phyloP scores from a whole-genome alignment of 1,139 yeast genomes.

The Sugiyamaella paludigena region DNA sequence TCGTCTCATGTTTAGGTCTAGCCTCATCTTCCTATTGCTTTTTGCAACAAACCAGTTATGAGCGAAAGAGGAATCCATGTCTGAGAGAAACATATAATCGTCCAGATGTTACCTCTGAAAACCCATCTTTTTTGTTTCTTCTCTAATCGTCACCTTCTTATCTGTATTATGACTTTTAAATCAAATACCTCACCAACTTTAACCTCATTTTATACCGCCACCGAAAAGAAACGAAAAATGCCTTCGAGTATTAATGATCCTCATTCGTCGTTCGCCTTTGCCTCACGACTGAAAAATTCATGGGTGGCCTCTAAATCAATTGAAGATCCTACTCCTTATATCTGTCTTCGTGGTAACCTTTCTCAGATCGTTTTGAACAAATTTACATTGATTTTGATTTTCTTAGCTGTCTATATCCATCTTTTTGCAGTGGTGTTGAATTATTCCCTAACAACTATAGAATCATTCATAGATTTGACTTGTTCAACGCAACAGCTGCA shows the following conservation, averaged over 20 bases:
- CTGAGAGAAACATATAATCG: too few species aligned
- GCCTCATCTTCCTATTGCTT: not conserved
- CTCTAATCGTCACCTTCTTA: not conserved
- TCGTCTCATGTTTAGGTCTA: not conserved
- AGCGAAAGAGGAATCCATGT: too few species aligned
- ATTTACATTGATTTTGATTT: constrained; percentile 19
- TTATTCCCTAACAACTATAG: constrained; percentile 2
- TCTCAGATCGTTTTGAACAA: constrained; percentile 23
- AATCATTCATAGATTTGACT: constrained; percentile 1
- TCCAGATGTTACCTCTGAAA: not conserved
- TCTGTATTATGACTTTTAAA: constrained; percentile 7
- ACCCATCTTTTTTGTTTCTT: not conserved
- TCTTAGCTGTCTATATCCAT: constrained; percentile 20
- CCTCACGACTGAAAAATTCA: not conserved
- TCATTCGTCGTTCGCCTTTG: not conserved
- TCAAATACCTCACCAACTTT: constrained; percentile 22
- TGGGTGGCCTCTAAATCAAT: constrained; percentile 11
- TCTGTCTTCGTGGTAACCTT: constrained; percentile 24
- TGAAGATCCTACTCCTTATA: constrained; percentile 23
- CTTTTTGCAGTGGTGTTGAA: constrained; percentile 10
- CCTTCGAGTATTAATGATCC: not conserved
- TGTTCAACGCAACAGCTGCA: not conserved
- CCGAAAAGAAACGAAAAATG: constrained; percentile 16
- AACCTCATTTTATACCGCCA: constrained; percentile 26
- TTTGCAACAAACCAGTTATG: too few species aligned